These are phyloP conservation scores for Chrysoporthe austroafricana DNA, from an alignment of 2,329 filamentous ascomycete species.

Conservation along the genomic window DNA sequence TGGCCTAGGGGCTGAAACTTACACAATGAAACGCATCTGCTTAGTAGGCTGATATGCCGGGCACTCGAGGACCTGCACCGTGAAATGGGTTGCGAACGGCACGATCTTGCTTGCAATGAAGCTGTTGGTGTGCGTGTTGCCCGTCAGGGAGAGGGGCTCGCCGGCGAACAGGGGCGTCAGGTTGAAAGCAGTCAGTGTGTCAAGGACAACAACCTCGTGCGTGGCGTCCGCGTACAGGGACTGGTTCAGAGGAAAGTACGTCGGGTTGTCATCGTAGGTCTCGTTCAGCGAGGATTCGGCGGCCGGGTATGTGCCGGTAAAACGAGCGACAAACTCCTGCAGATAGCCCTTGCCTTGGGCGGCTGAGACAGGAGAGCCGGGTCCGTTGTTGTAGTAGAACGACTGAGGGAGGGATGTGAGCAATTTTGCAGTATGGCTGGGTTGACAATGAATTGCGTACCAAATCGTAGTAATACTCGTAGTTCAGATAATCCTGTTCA, in stretches of 20 bases:
- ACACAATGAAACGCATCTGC: conserved; percentile 41
- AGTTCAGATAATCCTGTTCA: conserved; percentile 47
- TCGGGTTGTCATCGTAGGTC: conserved; percentile 44
- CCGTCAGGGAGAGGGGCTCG: conserved; percentile 32
- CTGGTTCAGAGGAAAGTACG: conserved; percentile 48
- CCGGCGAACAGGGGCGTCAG: conserved; percentile 38
- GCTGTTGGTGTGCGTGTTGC: conserved; percentile 33
- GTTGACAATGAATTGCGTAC: conserved; percentile 25
- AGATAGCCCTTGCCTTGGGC: conserved; percentile 40
- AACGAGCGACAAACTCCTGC: conserved; percentile 39
- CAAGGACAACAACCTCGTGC: conserved; percentile 45
- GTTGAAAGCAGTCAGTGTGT: conserved; percentile 40
- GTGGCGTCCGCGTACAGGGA: conserved; percentile 48
- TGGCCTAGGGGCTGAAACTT: conserved; percentile 31
- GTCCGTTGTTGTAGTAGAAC: conserved; percentile 40
- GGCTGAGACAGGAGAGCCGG: conserved; percentile 39
- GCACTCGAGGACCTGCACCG: conserved; percentile 40
- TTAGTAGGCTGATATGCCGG: conserved; percentile 37
- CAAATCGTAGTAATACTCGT: conserved; percentile 49
- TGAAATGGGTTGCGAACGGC: conserved; percentile 40
- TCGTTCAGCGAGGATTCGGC: conserved; percentile 37
- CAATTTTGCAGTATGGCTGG: neutral
- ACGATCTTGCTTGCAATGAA: conserved; percentile 39
- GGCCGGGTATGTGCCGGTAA: conserved; percentile 37
- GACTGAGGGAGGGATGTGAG: conserved; percentile 29